phyloP scores from a whole-genome alignment of 2,329 filamentous ascomycete genomes.

The Monascus ruber region DNA sequence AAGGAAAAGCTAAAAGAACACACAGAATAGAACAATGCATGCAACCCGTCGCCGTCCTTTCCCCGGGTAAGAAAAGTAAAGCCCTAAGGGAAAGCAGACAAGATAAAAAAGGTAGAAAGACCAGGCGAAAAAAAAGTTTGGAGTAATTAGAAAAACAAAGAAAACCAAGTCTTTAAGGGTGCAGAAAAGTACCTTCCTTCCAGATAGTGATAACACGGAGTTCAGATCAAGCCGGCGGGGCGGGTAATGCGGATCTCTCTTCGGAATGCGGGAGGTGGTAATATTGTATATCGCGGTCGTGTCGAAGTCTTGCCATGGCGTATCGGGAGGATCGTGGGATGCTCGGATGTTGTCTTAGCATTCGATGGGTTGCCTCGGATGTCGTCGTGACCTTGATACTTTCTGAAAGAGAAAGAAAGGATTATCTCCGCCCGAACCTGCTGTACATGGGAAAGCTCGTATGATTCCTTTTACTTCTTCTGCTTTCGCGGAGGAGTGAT shows the following conservation, averaged over 20 bases:
- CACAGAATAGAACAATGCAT: conserved; percentile 8
- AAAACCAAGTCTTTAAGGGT: conserved; percentile 11
- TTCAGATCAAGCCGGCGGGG: conserved; percentile 3
- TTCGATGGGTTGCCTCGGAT: conserved; percentile 12
- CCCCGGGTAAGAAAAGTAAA: conserved; percentile 12
- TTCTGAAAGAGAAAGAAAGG: conserved; percentile 10
- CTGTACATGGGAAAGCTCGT: conserved; percentile 60
- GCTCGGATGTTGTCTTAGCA: not conserved
- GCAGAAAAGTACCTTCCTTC: conserved; percentile 14
- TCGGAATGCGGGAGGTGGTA: conserved; percentile 4
- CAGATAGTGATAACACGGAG: conserved; percentile 10
- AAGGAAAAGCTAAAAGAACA: conserved; percentile 15
- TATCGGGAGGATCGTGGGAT: too few relatives aligned
- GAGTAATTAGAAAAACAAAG: conserved; percentile 3
- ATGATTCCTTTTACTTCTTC: conserved; percentile 58
- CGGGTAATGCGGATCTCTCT: not conserved
- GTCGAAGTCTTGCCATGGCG: conserved; percentile 1
- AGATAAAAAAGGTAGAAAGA: conserved; percentile 4
- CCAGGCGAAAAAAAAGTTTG: conserved; percentile 3
- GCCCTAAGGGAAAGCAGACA: conserved; percentile 5
- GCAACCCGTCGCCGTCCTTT: conserved; percentile 18
- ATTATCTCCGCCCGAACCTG: conserved; percentile 95
- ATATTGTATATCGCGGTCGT: conserved; percentile 12
- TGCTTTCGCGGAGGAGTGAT: conserved; percentile 61
- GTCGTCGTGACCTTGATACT: conserved; percentile 16